phyloP scores from a whole-genome alignment of 371 early-diverging fungal genomes.

The Nosema granulosis region DNA sequence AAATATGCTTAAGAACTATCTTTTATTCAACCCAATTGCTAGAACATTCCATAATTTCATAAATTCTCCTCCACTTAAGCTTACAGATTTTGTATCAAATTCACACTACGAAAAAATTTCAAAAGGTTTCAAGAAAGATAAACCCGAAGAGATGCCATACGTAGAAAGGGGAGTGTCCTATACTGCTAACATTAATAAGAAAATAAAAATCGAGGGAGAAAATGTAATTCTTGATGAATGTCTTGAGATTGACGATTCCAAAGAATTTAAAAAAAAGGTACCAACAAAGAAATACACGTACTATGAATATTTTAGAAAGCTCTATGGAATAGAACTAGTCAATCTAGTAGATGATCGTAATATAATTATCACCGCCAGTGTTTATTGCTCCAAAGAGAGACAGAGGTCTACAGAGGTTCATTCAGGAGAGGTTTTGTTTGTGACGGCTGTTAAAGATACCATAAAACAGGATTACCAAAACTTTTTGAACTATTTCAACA shows the following conservation, averaged over 20 bases:
- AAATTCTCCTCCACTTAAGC: background rate
- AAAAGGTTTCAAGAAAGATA: background rate
- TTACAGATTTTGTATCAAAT: background rate
- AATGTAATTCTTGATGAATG: background rate
- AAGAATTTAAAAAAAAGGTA: background rate
- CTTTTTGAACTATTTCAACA: conserved; percentile 33
- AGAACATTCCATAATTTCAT: conserved; percentile 1
- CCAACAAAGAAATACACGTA: conserved; percentile 2
- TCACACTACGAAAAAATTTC: background rate
- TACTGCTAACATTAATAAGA: background rate
- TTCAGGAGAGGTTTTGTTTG: conserved; percentile 36
- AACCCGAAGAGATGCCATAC: background rate
- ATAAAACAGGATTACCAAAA: conserved; percentile 16
- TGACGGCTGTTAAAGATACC: conserved; percentile 37
- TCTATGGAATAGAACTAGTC: background rate
- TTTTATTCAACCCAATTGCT: conserved; percentile 13
- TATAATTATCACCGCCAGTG: background rate
- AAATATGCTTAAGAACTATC: background rate
- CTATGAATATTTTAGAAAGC: conserved; percentile 13
- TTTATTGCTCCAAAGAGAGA: background rate
- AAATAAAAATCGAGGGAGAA: background rate
- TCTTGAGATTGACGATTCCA: background rate
- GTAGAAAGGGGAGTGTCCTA: background rate
- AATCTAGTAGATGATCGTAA: background rate
- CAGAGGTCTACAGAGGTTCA: background rate